A percentile compares a stretch with the other conserved stretches of the same genome.
Evolutionary conservation across 2,329 filamentous ascomycete species (phyloP).

Genomic region (Eurotiales sp.): DNA sequence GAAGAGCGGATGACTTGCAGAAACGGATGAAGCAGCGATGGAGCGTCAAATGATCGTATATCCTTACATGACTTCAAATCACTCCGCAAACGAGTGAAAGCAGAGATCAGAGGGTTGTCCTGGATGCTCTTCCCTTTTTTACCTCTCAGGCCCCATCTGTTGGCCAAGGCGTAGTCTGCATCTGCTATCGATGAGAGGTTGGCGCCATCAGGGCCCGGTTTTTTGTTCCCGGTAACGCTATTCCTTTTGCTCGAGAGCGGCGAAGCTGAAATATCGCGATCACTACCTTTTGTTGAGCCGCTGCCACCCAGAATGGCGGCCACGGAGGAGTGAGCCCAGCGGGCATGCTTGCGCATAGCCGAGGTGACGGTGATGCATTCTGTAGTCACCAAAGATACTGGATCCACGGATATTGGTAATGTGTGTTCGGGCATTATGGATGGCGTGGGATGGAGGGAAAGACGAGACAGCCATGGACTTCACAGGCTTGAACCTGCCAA

Average conservation of each 20-base stretch:
- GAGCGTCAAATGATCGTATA: constrained; percentile 83
- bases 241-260: constrained; percentile 31
- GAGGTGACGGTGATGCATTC: constrained; percentile 99
- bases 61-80: constrained; percentile 89
- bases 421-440: constrained; percentile 30
- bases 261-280: constrained; percentile 41
- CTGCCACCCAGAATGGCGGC: constrained; percentile 86
- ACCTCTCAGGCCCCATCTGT: constrained; percentile 87
- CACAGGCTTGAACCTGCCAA: constrained; percentile 16
- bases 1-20: constrained; percentile 95
- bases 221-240: constrained; percentile 16
- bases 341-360: constrained; percentile 94
- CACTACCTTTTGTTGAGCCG: constrained; percentile 44
- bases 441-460: constrained; percentile 7
- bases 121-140: constrained; percentile 97
- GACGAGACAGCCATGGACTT: not conserved
- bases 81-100: constrained; percentile 82
- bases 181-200: constrained; percentile 27
- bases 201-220: constrained; percentile 7
- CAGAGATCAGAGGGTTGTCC: constrained; percentile 93
- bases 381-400: constrained; percentile 88
- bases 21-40: constrained; percentile 85
- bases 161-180: constrained; percentile 56
- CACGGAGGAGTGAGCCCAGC: constrained; percentile 93
- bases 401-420: constrained; percentile 79